Conservation (phyloP, 2,329 filamentous ascomycete species). For the Colletotrichum lupini region DNA sequence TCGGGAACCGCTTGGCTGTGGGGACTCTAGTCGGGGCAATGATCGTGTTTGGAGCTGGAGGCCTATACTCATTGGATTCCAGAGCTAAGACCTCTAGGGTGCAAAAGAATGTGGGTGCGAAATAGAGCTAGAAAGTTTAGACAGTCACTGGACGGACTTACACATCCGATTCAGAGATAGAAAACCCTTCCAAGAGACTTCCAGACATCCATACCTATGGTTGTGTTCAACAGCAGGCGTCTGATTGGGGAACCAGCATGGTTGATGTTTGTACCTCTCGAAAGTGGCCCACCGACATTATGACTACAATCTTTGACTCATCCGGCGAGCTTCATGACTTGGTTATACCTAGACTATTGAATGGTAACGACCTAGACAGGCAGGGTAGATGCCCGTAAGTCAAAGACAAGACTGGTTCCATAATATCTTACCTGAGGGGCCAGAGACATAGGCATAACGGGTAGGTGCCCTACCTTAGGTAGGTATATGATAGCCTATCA, state of each 20-base stretch:
- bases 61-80: conserved; percentile 84
- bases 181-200: no score
- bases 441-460: background rate
- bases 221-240: background rate
- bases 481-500: no score
- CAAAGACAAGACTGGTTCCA: no score
- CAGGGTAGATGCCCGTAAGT: no score
- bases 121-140: conserved; percentile 14
- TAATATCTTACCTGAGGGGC: no score
- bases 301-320: background rate
- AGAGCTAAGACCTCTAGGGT: conserved; percentile 46
- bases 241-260: background rate
- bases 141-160: background rate
- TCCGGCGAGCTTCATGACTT: background rate
- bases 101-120: conserved; percentile 16
- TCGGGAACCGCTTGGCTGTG: conserved; percentile 83
- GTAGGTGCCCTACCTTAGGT: no score
- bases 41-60: conserved; percentile 92
- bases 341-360: background rate
- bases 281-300: background rate
- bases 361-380: no score
- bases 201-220: background rate
- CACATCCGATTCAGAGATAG: background rate
- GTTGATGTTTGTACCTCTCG: background rate
- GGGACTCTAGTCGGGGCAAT: conserved; percentile 85